Evolutionary conservation across 2,329 filamentous ascomycete genomes (phyloP), one percentile per base, ranked within the genome.

Genomic region (Dactylellina drechsleri): DNA sequence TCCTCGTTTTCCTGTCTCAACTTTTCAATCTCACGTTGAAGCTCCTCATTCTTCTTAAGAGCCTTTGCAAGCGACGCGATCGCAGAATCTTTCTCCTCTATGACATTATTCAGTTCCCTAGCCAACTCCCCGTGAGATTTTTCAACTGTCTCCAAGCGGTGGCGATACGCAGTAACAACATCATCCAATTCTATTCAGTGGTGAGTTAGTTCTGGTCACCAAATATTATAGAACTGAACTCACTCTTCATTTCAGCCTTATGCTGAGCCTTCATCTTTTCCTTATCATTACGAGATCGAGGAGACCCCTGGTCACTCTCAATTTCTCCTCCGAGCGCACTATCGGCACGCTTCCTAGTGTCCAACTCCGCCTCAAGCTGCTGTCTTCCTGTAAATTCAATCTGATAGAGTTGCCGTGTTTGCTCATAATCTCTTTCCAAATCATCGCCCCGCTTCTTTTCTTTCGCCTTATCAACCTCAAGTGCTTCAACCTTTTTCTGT

Each of bases 161-260:
- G 31, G 10, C 70, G 77, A 23, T 79, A 76, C n/a, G 60, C 72
- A 12, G 68, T 57, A 16, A 79, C 68, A 43, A 66, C 66, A 13
- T 47, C 73, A 66, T 79, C 79, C 1, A 79, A 57, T 45, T 77
- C 78, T 79, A 23, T 47, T 6, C 7, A 12, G 43, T 47, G 16
- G 7, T 15, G 54, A 40, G 40, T 47, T 12, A 52, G 10, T 56
- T 31, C 45, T 26, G 43, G 54, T 65, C 56, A 12, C 66, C 58
- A 68, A 45, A 20, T 36, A 41, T 20, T 60, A 16, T 31, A n/a
- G 12, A 13, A 43, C 23, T n/a, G 26, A 49, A 64, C 78, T 47
- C 71, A 79, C 78, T 79, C 36, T 79, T 71, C 23, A 78, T 77
- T 31, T 78, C 77, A 49, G 77, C 76, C 41, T 76, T 70, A 20